These are phyloP conservation scores for Coemansia sp. DNA, from an alignment of 192 early-diverging fungal genomes.

Conservation along the genomic window DNA sequence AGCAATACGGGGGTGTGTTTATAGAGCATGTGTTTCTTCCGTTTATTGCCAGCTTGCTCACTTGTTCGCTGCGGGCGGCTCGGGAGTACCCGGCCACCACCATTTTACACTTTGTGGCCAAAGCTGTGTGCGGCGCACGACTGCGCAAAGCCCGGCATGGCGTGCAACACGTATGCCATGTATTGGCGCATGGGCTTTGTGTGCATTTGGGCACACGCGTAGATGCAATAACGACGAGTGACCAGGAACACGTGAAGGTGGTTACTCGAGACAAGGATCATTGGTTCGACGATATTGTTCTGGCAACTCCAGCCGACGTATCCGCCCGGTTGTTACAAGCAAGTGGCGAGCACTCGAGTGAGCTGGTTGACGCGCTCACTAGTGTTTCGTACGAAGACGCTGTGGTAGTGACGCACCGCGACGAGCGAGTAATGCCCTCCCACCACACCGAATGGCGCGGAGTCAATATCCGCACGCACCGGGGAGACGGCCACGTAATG, in stretches of 20 bases:
- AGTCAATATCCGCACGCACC: slow-evolving; percentile 44
- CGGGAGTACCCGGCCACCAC: slow-evolving; percentile 41
- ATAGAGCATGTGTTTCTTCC: slow-evolving; percentile 31
- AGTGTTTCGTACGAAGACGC: slow-evolving; percentile 48
- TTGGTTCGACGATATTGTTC: slow-evolving; percentile 34
- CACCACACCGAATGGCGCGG: slow-evolving; percentile 39
- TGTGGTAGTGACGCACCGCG: slow-evolving; percentile 41
- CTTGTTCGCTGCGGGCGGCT: slow-evolving; percentile 41
- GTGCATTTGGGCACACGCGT: slow-evolving; percentile 20
- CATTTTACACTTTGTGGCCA: slow-evolving; percentile 36
- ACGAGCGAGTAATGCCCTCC: slow-evolving; percentile 48
- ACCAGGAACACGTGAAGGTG: not conserved
- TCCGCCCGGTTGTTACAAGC: slow-evolving; percentile 17
- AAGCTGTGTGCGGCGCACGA: slow-evolving; percentile 30
- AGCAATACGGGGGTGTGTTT: slow-evolving; percentile 24
- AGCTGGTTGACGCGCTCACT: slow-evolving; percentile 34
- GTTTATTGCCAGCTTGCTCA: slow-evolving; percentile 45
- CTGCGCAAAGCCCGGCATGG: slow-evolving; percentile 42
- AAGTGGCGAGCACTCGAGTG: not conserved
- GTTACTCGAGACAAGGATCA: slow-evolving; percentile 11
- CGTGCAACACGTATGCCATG: slow-evolving; percentile 37
- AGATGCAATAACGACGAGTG: slow-evolving; percentile 5
- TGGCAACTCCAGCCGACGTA: slow-evolving; percentile 45
- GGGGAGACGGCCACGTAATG: slow-evolving; percentile 16
- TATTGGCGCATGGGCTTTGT: slow-evolving; percentile 8